phyloP scores from a whole-genome alignment of 106 monocot genomes.

The Dioscorea zingiberensis region DNA sequence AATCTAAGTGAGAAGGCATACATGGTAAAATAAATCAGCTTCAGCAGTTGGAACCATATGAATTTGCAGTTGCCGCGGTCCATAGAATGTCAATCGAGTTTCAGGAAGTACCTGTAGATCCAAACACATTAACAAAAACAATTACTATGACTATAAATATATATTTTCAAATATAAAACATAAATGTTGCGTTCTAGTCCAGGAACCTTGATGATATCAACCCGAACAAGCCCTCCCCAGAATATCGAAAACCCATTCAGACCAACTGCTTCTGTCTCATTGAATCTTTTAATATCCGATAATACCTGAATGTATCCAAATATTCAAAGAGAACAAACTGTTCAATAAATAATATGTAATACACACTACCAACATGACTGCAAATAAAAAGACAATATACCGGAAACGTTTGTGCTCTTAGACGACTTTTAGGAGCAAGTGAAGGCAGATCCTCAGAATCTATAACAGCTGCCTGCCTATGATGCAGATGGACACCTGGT shows the following conservation, averaged over 20 bases:
- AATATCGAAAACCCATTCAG: constrained; percentile 79
- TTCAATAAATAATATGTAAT: neutral
- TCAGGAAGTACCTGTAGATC: constrained; percentile 51
- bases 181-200: neutral
- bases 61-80: constrained; percentile 66
- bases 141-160: neutral
- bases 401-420: constrained; percentile 60
- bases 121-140: constrained; percentile 4
- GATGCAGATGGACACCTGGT: constrained; percentile 96
- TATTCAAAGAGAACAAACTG: constrained; percentile 14
- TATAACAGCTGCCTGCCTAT: constrained; percentile 90
- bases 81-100: constrained; percentile 84
- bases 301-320: constrained; percentile 26
- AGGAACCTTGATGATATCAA: constrained; percentile 78
- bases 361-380: neutral
- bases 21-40: neutral
- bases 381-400: constrained; percentile 40
- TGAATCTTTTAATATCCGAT: constrained; percentile 8
- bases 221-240: constrained; percentile 92
- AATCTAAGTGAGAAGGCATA: neutral
- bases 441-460: constrained; percentile 82
- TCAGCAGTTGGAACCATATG: constrained; percentile 21
- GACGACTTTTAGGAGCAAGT: constrained; percentile 90
- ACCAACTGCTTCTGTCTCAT: constrained; percentile 1
- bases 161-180: neutral